Base-by-base conservation (phyloP, 306 rosid species). In the Pterocarpus macrocarpus region DNA sequence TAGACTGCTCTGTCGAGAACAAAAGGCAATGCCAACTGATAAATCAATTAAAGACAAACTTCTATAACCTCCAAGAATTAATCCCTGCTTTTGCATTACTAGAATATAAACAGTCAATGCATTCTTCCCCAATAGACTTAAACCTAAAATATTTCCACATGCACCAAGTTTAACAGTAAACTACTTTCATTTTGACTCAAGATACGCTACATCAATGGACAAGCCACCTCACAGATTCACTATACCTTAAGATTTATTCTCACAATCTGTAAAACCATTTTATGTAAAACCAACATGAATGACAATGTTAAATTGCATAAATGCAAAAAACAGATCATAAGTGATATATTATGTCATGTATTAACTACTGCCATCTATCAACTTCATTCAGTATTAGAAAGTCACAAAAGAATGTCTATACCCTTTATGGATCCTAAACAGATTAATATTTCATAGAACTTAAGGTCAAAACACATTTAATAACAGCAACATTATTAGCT, bases 401-500 rank as follows among this genome's bases (percentile, higher is more conserved):
- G 53, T 34, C 68, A 57, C 36, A 62, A 52, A 43, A n/a, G 47
- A 72, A 80, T 65, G 36, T 10, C 16, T 56, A 35, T 10, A 70
- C 50, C 62, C 55, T 33, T 13, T 68, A 34, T 59, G 71, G 65
- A 76, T 69, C 34, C 53, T 64, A 32, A 38, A 71, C 6, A 76
- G 13, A 72, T 33, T 57, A 38, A 75, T 43, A 71, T 50, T 14
- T 55, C 57, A 74, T 36, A 13, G 75, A 33, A 85, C 12, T 43
- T 78, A 17, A 22, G 16, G 62, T 8, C 44, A 13, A 39, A 83
- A 81, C 39, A 8, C 43, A 75, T 33, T 64, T 8, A 67, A 68
- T 55, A 75, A 49, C 65, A 68, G 73, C 32, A 73, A 64, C 6
- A 81, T 75, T 67, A 79, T 7, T 44, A 5, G 15, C 38, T 41